Percentiles rank a stretch among this genome's conserved stretches.
Evolutionary conservation across 1,284 basidiomycete genomes (phyloP).

Genomic region (Apiotrichum sp.): DNA sequence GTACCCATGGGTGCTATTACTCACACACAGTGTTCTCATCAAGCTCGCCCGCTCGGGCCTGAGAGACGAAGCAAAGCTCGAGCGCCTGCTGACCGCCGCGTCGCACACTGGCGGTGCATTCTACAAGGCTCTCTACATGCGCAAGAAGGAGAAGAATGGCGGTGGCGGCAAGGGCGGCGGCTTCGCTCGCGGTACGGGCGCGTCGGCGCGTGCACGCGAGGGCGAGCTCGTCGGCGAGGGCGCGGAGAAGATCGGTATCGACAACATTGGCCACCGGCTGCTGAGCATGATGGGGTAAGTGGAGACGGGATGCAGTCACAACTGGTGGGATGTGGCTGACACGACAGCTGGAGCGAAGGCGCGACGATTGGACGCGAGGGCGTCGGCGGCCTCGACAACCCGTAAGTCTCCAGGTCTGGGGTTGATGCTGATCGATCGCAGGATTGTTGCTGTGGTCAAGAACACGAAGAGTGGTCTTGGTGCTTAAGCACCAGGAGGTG

Average conservation of each 20-base stretch:
- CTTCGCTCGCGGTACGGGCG: constrained; percentile 5
- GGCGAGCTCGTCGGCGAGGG: constrained; percentile 45
- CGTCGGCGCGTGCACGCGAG: constrained; percentile 36
- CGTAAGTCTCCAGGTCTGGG: constrained; percentile 33
- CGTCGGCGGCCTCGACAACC: constrained; percentile 39
- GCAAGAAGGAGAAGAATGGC: neutral
- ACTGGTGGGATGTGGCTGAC: neutral
- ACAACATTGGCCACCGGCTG: constrained; percentile 47
- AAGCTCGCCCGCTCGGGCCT: constrained; percentile 58
- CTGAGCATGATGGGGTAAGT: constrained; percentile 45
- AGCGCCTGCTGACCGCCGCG: constrained; percentile 50
- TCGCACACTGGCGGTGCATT: constrained; percentile 30
- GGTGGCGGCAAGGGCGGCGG: neutral
- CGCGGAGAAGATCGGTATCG: constrained; percentile 41
- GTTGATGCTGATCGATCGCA: constrained; percentile 19
- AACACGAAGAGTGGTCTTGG: constrained; percentile 48
- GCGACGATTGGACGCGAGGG: constrained; percentile 39
- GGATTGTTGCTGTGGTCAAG: constrained; percentile 48
- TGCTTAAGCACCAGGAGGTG: constrained; percentile 16
- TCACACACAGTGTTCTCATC: constrained; percentile 56
- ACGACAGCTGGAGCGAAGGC: constrained; percentile 40
- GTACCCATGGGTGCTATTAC: constrained; percentile 11
- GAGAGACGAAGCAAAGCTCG: constrained; percentile 59
- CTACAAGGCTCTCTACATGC: constrained; percentile 40
- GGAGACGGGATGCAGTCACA: neutral